These are phyloP conservation scores for Luffa aegyptiaca DNA, from an alignment of 306 rosid genomes.

Conservation along the genomic window DNA sequence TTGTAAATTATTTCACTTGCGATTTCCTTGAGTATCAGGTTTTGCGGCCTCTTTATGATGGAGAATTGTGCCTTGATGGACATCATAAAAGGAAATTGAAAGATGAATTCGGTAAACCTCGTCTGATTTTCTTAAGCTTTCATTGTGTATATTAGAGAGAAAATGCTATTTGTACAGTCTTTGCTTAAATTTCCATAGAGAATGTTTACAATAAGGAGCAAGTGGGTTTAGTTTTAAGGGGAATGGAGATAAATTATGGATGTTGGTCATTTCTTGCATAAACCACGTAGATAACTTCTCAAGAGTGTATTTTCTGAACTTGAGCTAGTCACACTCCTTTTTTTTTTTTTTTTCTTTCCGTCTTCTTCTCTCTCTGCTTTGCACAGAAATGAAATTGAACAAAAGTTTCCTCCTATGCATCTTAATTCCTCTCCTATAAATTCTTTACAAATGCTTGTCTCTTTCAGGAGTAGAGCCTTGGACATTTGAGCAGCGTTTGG, in stretches of 20 bases:
- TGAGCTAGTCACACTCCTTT: background rate
- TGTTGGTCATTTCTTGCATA: background rate
- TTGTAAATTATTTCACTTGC: constrained; percentile 12
- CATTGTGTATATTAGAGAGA: background rate
- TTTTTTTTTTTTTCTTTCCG: background rate
- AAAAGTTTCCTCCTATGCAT: background rate
- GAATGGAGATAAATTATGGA: background rate
- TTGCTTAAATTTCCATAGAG: background rate
- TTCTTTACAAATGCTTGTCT: constrained; percentile 12
- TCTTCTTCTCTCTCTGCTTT: background rate
- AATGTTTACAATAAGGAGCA: background rate
- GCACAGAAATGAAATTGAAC: background rate
- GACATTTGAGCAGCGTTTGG: constrained; percentile 86
- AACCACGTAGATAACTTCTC: background rate
- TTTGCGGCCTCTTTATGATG: constrained; percentile 61
- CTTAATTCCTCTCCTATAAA: background rate
- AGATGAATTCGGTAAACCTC: constrained; percentile 72
- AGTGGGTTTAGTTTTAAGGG: background rate
- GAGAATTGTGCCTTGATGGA: constrained; percentile 49
- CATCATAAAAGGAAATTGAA: constrained; percentile 69
- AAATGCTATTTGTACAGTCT: background rate
- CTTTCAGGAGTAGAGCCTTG: constrained; percentile 83
- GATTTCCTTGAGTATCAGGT: constrained; percentile 37
- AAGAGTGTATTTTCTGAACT: background rate
- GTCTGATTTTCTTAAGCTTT: background rate